A percentile compares a stretch with the other conserved stretches of the same genome.
phyloP scores from a whole-genome alignment of 345 rosid species.

The Hibiscus syriacus region DNA sequence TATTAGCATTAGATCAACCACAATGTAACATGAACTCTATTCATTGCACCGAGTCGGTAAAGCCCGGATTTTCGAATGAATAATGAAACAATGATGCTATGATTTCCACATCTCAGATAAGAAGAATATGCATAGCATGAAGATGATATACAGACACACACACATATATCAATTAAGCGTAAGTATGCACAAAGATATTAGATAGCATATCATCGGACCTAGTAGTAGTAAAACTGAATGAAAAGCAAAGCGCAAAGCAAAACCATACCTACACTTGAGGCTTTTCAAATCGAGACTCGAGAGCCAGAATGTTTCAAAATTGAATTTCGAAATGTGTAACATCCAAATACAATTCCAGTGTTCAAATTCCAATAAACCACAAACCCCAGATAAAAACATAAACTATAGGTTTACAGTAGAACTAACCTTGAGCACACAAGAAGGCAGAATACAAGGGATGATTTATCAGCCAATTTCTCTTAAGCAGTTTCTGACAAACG shows the following conservation, averaged over 20 bases:
- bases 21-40: background rate
- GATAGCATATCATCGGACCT: background rate
- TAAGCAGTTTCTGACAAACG: background rate
- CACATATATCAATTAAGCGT: background rate
- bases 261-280: background rate
- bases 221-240: background rate
- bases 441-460: constrained; percentile 6
- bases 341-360: background rate
- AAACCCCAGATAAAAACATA: background rate
- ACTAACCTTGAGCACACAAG: constrained; percentile 12
- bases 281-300: background rate
- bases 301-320: background rate
- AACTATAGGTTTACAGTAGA: constrained; percentile 24
- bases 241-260: background rate
- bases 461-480: constrained; percentile 8
- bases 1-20: background rate
- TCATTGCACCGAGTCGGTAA: background rate
- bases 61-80: background rate
- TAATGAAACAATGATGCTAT: background rate
- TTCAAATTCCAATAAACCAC: background rate
- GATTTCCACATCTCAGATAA: background rate
- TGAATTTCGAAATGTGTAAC: constrained; percentile 7
- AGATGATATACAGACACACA: background rate
- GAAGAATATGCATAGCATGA: background rate
- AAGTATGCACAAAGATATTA: background rate